Percentiles rank a stretch among this genome's conserved stretches.
Evolutionary conservation across 2,329 filamentous ascomycete species (phyloP).

Genomic region (Botrytis squamosa): DNA sequence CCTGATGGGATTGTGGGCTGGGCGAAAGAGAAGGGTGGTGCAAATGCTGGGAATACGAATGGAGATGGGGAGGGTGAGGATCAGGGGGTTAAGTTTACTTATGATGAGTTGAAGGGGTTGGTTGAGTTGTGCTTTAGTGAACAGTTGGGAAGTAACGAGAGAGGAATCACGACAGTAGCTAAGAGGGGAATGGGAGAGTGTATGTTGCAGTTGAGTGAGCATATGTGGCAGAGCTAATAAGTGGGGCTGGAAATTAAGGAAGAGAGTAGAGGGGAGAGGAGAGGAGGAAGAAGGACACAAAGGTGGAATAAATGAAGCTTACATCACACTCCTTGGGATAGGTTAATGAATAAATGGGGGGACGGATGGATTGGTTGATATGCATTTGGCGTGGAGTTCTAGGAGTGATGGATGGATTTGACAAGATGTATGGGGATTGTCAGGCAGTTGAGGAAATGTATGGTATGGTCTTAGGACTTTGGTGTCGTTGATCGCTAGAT

Average conservation of each 20-base stretch:
- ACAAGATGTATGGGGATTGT: background rate
- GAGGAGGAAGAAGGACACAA: background rate
- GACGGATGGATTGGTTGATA: background rate
- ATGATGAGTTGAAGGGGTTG: conserved; percentile 65
- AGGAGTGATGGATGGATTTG: background rate
- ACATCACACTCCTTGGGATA: background rate
- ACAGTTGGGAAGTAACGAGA: conserved; percentile 62
- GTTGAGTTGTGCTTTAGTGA: conserved; percentile 69
- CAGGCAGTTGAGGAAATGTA: background rate
- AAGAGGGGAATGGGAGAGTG: conserved; percentile 70
- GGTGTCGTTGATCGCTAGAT: background rate
- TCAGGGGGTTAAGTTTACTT: conserved; percentile 52
- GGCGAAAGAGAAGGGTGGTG: conserved; percentile 46
- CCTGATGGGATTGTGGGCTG: conserved; percentile 63
- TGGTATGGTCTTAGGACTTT: background rate
- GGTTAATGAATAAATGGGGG: background rate
- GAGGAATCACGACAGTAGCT: conserved; percentile 65
- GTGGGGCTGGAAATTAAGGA: background rate
- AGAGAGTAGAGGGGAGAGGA: no score
- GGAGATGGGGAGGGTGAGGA: conserved; percentile 50
- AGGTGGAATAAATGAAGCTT: background rate
- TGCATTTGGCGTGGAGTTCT: conserved; percentile 14
- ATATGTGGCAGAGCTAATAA: conserved; percentile 60
- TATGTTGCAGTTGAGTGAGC: conserved; percentile 67
- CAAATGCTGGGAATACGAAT: conserved; percentile 40